Conservation (phyloP, 805 yeast genomes). For the Hanseniaspora jakobsenii region DNA sequence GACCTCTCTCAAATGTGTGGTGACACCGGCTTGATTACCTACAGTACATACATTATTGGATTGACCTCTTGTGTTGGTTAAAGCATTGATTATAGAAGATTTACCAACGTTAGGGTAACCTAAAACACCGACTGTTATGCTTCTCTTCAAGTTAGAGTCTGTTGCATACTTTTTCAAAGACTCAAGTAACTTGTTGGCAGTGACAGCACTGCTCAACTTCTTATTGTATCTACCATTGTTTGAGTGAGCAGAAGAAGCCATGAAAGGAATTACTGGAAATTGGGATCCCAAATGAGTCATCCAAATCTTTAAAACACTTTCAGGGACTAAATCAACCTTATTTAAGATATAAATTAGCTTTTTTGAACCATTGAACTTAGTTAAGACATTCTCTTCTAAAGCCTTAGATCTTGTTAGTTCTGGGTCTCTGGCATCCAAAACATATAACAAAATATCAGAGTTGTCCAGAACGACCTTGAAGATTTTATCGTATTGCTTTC, state of each 20-base stretch:
- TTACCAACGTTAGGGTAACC: conserved; percentile 98
- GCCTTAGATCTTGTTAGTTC: conserved; percentile 84
- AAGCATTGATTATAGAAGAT: conserved; percentile 83
- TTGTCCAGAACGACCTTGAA: conserved; percentile 88
- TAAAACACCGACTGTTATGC: conserved; percentile 85
- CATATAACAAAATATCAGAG: conserved; percentile 81
- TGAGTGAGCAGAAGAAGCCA: conserved; percentile 64
- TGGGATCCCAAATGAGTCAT: conserved; percentile 59
- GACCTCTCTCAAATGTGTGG: conserved; percentile 81
- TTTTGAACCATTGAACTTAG: conserved; percentile 46
- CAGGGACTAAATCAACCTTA: conserved; percentile 88
- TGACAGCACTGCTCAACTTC: conserved; percentile 54
- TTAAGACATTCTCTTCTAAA: conserved; percentile 79
- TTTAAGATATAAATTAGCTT: conserved; percentile 76
- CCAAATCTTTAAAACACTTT: conserved; percentile 75
- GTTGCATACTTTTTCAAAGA: conserved; percentile 77
- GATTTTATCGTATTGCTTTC: conserved; percentile 86
- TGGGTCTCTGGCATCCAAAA: conserved; percentile 96
- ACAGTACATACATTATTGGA: conserved; percentile 76
- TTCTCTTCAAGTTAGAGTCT: conserved; percentile 73
- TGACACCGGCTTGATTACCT: conserved; percentile 96
- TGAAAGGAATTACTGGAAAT: conserved; percentile 87
- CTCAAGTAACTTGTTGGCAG: conserved; percentile 63
- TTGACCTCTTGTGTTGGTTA: conserved; percentile 63
- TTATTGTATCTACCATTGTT: conserved; percentile 60